Conservation (phyloP, 2,329 filamentous ascomycete genomes). For the Colletotrichum magnum region DNA sequence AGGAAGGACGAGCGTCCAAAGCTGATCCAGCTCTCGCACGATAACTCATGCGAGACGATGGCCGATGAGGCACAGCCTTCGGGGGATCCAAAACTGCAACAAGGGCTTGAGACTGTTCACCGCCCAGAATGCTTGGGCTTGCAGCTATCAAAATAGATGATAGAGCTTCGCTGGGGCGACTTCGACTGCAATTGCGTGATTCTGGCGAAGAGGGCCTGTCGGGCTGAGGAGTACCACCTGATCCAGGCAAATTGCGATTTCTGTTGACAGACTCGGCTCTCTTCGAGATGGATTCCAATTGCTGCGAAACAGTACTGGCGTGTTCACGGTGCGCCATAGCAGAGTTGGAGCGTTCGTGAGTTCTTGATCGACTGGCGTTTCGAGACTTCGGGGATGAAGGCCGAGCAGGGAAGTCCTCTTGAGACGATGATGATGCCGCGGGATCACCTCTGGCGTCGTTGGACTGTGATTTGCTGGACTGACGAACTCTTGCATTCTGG, state of each 20-base stretch:
- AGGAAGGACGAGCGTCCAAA: not conserved
- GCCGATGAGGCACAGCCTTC: not conserved
- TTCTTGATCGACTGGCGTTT: conserved; percentile 50
- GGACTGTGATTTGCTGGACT: not conserved
- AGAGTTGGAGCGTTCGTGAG: conserved; percentile 45
- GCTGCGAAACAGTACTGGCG: conserved; percentile 39
- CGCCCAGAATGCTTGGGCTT: conserved; percentile 46
- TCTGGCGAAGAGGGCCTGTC: conserved; percentile 36
- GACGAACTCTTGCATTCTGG: too few species aligned
- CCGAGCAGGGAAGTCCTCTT: conserved; percentile 36
- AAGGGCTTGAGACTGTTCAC: not conserved
- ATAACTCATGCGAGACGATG: conserved; percentile 4
- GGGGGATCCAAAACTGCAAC: not conserved
- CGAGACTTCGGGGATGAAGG: conserved; percentile 54
- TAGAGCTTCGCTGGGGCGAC: conserved; percentile 15
- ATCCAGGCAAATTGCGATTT: conserved; percentile 29
- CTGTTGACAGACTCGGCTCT: conserved; percentile 44
- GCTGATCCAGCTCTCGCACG: conserved; percentile 1
- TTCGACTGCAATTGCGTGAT: conserved; percentile 42
- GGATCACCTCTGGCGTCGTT: not conserved
- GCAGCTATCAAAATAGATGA: conserved; percentile 45
- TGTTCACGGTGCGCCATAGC: conserved; percentile 28
- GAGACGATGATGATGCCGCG: too few species aligned
- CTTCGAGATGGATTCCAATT: conserved; percentile 44
- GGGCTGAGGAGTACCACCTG: not conserved